Evolutionary conservation across 1,284 basidiomycete species (phyloP), one percentile per base, ranked within the genome.

Genomic region (Ustilago hordei): DNA sequence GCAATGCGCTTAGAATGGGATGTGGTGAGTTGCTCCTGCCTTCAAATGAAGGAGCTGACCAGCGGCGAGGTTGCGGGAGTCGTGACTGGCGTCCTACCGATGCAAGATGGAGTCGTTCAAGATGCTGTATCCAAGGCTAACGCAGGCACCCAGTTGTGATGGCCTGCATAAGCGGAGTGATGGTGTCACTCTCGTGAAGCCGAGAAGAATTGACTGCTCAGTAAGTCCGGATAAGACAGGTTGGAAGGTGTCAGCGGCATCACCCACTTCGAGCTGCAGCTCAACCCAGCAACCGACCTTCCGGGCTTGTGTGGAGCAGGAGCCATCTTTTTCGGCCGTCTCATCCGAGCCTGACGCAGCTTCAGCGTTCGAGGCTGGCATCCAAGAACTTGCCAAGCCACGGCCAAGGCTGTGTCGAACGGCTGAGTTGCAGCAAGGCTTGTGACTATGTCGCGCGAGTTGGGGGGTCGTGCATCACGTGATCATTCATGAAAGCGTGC

Each of bases 341-440:
- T 43, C 36, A 38, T 45, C n/a, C 41, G 41, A 45, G 17, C 15
- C 7, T 45, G 38, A 7, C 17, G 41, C 15, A 45, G 23, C 19
- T 32, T 28, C 32, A 54, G 52, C 34, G 52, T 54, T 36, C 52
- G 38, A 17, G n/a, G 52, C 52, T 34, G 34, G 52, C 52, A 54
- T 19, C 9, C 52, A 54, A 50, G 48, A 50, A 15, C 23, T 50
- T 50, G 48, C 48, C 48, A 50, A 50, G 48, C 48, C 23, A 50
- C 48, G 4, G 48, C 48, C 48, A 50, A 50, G 48, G 48, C 48
- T 50, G 48, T 50, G 48, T 50, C 48, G 48, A 50, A 19, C 48
- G 48, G 48, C 48, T 32, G 48, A 32, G 28, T 32, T 48, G 45
- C 45, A 48, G 45, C 38, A 11, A 17, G 11, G 15, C 11, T 17